Base-by-base conservation (phyloP, 805 yeast species). In the Ogataea polymorpha region DNA sequence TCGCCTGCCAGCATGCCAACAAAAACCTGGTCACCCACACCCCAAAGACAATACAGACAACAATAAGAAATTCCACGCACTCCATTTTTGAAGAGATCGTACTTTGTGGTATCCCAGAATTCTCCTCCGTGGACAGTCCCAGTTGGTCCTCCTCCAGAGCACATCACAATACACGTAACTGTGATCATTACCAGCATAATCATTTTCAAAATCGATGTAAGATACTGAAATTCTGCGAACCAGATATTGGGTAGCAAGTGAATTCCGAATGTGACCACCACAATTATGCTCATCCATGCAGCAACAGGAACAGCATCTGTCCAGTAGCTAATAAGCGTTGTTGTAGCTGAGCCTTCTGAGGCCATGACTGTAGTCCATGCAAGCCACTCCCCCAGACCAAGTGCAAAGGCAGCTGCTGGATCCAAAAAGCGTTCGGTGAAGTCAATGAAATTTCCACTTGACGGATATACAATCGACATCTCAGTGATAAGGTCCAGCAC, bases 361-460 rank as follows among this genome's bases (percentile, higher is more conserved):
- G 45, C 45, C 45, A 42, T 42, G 13, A 42, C 45, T 10, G 45
- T 37, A 13, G 45, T 42, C 45, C 45, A 42, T 2, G 45, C 45
- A 12, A 42, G 42, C 45, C 45, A 42, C 32, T 42, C 45, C 2
- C 45, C 45, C 6, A 37, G 20, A 13, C 45, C 45, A 28, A 42
- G 16, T 13, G 45, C 45, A 42, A 42, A 42, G 3, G 45, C 45
- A 6, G 45, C 45, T 13, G 45, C 45, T 25, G 45, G 45, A 17
- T 42, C 45, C 18, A 42, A 23, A 17, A 42, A 42, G 11, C 45
- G 25, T 18, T 42, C 45, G 10, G 45, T 37, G 23, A 42, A 42
- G 15, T 37, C 45, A 26, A 42, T 42, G 26, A 42, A 42, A 23
- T 42, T 42, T 9, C 45, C 45, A 42, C 45, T 42, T 8, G 45